Evolutionary conservation across 2,329 filamentous ascomycete species (phyloP), one percentile per base, ranked within the genome.

Genomic region (Colletotrichum musicola): DNA sequence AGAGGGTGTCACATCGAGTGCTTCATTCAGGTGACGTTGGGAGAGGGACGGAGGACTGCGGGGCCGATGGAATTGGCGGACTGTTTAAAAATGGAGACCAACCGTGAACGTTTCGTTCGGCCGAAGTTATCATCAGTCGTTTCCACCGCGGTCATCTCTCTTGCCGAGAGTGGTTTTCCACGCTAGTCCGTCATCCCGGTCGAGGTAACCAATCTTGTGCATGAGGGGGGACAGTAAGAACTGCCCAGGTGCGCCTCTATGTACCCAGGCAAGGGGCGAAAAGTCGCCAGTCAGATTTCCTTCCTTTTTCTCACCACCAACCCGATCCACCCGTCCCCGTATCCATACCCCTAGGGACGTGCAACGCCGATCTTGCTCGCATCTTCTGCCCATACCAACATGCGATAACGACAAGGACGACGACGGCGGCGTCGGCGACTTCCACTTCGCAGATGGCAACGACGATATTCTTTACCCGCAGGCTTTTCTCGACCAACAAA

Each of bases 131-230:
- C 47, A 51, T 53, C 35, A 44, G 22, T 40, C 22, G n/a, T 25
- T 53, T 53, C 47, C 47, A 16, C 49, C 47, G 12, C 51, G 18
- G 20, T 59, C 56, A 59, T 59, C 56, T 61, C 59, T 54, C 59
- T 62, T 62, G 49, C 49, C 59, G 38, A 54, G 27, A 61, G 59
- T 54, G 35, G 59, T 46, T 62, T 62, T 54, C 59, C 59, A 53
- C 59, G 59, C 59, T 62, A 62, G 50, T 62, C n/a, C n/a, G 5
- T 27, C 59, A 35, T 62, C 49, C 59, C 25, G 14, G 35, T 62
- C 35, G 25, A 44, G 50, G 38, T 47, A 13, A 20, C 49, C 59
- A 62, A 62, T 54, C 27, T 30, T 49, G 47, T 44, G 57, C 38
- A 49, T 22, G 18, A 22, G 50, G 25, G 25, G 54, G 49, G 38